Base-by-base conservation (phyloP, 73 alveolate genomes). In the Paramecium pentaurelia region DNA sequence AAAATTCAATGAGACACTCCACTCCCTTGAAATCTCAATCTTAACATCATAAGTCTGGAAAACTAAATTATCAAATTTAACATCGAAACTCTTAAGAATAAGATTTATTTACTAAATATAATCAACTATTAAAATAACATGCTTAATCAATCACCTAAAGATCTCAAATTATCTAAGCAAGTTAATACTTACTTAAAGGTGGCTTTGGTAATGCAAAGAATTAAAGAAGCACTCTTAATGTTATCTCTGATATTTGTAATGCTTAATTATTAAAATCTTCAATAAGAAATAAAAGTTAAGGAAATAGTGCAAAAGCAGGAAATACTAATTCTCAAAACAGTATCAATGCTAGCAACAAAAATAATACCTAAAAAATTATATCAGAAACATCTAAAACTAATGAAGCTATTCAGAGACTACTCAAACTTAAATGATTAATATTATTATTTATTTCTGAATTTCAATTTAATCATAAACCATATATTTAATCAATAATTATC, bases 1-100 rank as follows among this genome's bases (percentile, higher is more conserved):
- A 77, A 22, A 34, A 44, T 22, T 40, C 89, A 3, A 37, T 40
- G 37, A 37, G 89, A 77, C 51, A 77, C 27, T 77, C 89, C 9
- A 77, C 71, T 38, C 89, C 89, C 16, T 34, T 77, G 6, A 77
- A 77, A 44, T 77, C 89, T 7, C 49, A 77, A 44, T 77, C 89
- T 0, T 18, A 77, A 42, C 89, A 77, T 77, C 37, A 77, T 37
- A 77, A 77, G 12, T 37, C 89, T 36, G 40, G 8, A 4, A 77
- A 77, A 77, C 6, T 71, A 8, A 71, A 38, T 20, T 32, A 10
- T 28, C 6, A 60, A 20, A 22, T 27, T 20, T 11, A 40, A 16
- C 34, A 71, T 71, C 42, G 58, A 5, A 71, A 32, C 32, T 71
- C 34, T 12, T 34, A 42, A 77, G 89, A 77, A 34, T 42, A 37